Base-by-base conservation (phyloP, 2,329 filamentous ascomycete species). In the Aspergillus pseudotamarii region DNA sequence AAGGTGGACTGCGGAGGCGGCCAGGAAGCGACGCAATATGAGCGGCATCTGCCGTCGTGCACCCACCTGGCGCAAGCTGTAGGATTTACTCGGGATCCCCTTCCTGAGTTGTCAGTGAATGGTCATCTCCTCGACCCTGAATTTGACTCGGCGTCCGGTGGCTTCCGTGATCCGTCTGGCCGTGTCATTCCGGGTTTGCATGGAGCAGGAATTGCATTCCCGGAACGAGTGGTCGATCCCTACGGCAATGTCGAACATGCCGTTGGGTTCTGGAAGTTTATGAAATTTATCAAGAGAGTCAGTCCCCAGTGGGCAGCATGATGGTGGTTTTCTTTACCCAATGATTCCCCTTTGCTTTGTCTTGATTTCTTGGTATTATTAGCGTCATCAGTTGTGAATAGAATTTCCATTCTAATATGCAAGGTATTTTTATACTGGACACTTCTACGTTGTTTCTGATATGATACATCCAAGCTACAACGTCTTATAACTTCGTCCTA, bases 231-330 rank as follows among this genome's bases (percentile, higher is more conserved):
- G 6, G 81, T 82, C 10, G 88, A 89, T 77, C 87, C 86, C 1
- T 76, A 82, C 46, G 86, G 87, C 0, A 89, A 88, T 72, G 83
- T 86, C 9, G 87, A 89, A 75, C 80, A 83, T 69, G 85, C 86
- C 0, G 88, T 89, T 57, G 88, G 88, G 0, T 84, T 89, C 71
- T 88, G 81, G 71, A 89, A 90, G 75, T 89, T 90, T 66, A 89
- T 89, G 86, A 86, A 82, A 54, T 89, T 84, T 68, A 73, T 87
- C 59, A 85, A 85, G 75, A 81, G 79, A 64, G 85, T 87, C 5
- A 77, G 81, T 23, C 85, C 84, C 19, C 73, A 77, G 21, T 89
- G 86, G 86, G 55, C 65, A 26, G 63, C 60, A 19, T 64, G 57
- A 41, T 30, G 41, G 55, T 43, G 32, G 23, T 43, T 21, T 8